A percentile compares a stretch with the other conserved stretches of the same genome.
These are phyloP conservation scores for Ophiocordyceps unilateralis DNA, from an alignment of 2,329 filamentous ascomycete genomes.

Conservation along the genomic window DNA sequence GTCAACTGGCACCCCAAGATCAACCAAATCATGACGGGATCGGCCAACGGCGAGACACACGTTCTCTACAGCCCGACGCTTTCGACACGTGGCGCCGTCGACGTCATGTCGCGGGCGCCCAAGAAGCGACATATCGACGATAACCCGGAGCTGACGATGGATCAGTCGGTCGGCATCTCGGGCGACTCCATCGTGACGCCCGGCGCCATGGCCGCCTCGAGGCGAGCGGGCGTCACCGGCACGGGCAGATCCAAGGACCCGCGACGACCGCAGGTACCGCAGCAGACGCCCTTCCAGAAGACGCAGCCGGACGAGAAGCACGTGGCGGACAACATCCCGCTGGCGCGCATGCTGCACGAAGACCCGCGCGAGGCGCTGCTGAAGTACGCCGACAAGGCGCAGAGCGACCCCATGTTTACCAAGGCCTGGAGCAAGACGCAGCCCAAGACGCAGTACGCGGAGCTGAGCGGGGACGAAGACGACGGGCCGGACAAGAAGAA, in stretches of 20 bases:
- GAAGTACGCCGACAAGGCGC: constrained; percentile 85
- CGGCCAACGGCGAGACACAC: constrained; percentile 76
- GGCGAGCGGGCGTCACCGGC: constrained; percentile 45
- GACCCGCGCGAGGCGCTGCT: constrained; percentile 86
- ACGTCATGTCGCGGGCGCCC: constrained; percentile 81
- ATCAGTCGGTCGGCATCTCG: constrained; percentile 64
- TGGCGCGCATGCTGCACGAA: constrained; percentile 88
- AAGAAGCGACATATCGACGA: constrained; percentile 95
- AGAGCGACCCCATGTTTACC: constrained; percentile 89
- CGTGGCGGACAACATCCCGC: constrained; percentile 72
- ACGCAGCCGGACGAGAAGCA: constrained; percentile 79
- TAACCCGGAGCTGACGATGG: constrained; percentile 71
- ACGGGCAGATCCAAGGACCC: constrained; percentile 66
- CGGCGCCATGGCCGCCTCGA: constrained; percentile 37
- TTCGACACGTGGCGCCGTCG: constrained; percentile 65
- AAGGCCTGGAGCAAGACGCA: constrained; percentile 86
- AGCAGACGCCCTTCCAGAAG: constrained; percentile 78
- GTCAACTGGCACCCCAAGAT: constrained; percentile 88
- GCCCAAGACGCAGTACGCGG: constrained; percentile 79
- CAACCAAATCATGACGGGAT: constrained; percentile 91
- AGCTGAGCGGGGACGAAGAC: constrained; percentile 73
- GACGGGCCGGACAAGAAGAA: constrained; percentile 51
- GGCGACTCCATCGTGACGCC: constrained; percentile 65
- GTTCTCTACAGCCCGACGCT: constrained; percentile 79
- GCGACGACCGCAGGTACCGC: constrained; percentile 66